These are phyloP conservation scores for Rhododendron williamsianum DNA, from an alignment of 148 eudicot genomes.

Conservation along the genomic window DNA sequence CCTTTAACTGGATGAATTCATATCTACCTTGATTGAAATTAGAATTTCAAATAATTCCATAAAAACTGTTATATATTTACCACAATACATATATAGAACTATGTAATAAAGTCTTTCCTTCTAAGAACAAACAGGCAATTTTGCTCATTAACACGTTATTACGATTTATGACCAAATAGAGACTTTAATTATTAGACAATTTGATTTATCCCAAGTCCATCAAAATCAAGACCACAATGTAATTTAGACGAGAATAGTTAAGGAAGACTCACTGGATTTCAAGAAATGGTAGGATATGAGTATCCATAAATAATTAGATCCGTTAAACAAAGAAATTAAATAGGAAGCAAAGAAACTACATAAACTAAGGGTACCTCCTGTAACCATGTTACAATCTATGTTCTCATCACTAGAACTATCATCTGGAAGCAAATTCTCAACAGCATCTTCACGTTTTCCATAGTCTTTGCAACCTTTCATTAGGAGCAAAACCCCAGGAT, in stretches of 20 bases:
- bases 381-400: slow-evolving; percentile 47
- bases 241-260: neutral
- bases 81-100: neutral
- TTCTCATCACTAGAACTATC: slow-evolving; percentile 84
- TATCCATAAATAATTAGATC: neutral
- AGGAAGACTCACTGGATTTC: neutral
- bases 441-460: slow-evolving; percentile 49
- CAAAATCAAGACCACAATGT: neutral
- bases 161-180: neutral
- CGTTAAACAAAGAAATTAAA: neutral
- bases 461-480: slow-evolving; percentile 62
- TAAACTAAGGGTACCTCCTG: slow-evolving; percentile 52
- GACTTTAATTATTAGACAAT: neutral
- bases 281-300: neutral
- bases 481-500: slow-evolving; percentile 82
- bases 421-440: slow-evolving; percentile 54
- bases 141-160: neutral
- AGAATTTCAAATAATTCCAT: neutral
- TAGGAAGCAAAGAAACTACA: neutral
- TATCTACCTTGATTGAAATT: neutral
- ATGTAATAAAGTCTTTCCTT: neutral
- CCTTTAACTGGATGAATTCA: neutral
- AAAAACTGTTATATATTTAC: neutral
- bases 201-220: neutral
- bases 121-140: neutral